These are phyloP conservation scores for Penicillium sp. DNA, from an alignment of 2,329 filamentous ascomycete genomes.

Conservation along the genomic window DNA sequence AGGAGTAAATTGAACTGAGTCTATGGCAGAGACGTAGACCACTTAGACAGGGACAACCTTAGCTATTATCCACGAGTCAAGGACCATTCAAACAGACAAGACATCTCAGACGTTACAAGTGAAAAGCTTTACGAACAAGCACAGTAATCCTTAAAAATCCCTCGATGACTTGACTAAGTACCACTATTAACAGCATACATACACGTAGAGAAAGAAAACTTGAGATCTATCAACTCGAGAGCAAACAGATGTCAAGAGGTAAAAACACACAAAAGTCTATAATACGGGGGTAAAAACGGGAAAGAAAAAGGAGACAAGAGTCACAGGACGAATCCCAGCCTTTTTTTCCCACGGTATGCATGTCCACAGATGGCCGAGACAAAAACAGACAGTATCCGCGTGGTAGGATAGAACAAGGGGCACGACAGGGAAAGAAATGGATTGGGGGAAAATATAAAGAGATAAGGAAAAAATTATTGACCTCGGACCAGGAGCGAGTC, in stretches of 20 bases:
- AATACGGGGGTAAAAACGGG: constrained; percentile 33
- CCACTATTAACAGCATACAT: constrained; percentile 47
- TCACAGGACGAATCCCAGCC: neutral
- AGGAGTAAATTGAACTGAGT: too few relatives aligned
- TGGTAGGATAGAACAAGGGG: constrained; percentile 18
- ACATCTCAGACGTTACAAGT: too few relatives aligned
- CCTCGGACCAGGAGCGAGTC: constrained; percentile 39
- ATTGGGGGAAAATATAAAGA: constrained; percentile 5
- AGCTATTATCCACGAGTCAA: too few relatives aligned
- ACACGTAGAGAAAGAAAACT: constrained; percentile 41
- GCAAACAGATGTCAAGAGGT: constrained; percentile 28
- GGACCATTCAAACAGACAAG: too few relatives aligned
- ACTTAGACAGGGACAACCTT: too few relatives aligned
- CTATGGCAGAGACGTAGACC: too few relatives aligned
- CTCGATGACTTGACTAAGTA: constrained; percentile 38
- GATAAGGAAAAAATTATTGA: constrained; percentile 24
- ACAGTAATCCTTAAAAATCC: constrained; percentile 32
- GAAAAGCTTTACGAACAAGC: neutral
- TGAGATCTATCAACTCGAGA: constrained; percentile 35
- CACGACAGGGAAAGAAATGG: constrained; percentile 13
- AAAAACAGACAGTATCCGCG: constrained; percentile 14
- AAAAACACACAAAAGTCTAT: constrained; percentile 41
- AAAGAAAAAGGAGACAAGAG: constrained; percentile 16
- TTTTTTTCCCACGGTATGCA: constrained; percentile 28
- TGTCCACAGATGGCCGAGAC: constrained; percentile 30